phyloP scores from a whole-genome alignment of 1,139 yeast genomes.

The Geotrichum aggregatum region DNA sequence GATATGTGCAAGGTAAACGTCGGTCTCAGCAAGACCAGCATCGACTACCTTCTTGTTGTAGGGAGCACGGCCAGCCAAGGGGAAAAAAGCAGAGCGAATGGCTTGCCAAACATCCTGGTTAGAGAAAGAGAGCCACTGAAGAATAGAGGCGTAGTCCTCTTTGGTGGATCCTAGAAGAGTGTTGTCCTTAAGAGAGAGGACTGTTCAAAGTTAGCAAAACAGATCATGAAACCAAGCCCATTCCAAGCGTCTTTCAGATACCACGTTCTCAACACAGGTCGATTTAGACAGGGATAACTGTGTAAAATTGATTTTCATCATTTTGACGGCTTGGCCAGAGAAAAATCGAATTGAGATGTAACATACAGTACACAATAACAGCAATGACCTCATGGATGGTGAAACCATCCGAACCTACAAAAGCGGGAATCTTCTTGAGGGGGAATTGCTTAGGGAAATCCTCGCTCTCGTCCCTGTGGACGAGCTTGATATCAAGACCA shows the following conservation, averaged over 20 bases:
- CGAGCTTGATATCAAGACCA: constrained; percentile 64
- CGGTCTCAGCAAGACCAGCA: constrained; percentile 46
- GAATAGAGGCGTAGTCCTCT: constrained; percentile 63
- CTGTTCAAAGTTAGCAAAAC: constrained; percentile 26
- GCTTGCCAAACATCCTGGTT: constrained; percentile 62
- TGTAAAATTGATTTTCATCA: constrained; percentile 58
- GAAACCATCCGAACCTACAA: constrained; percentile 74
- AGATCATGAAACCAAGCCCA: constrained; percentile 24
- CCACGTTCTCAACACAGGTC: constrained; percentile 62
- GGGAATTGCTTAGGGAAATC: constrained; percentile 61
- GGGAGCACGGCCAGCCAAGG: constrained; percentile 50
- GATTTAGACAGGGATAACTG: constrained; percentile 94
- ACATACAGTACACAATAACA: constrained; percentile 47
- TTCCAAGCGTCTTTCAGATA: constrained; percentile 13
- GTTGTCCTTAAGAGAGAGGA: constrained; percentile 34
- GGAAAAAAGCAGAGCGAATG: constrained; percentile 41
- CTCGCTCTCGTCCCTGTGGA: constrained; percentile 43
- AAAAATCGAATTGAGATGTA: not conserved
- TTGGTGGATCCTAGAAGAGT: constrained; percentile 60
- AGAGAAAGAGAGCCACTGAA: constrained; percentile 79
- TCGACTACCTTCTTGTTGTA: constrained; percentile 83
- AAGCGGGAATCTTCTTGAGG: constrained; percentile 69
- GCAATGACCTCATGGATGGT: constrained; percentile 78
- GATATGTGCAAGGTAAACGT: constrained; percentile 33
- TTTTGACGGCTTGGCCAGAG: constrained; percentile 27